Percentiles rank a stretch among this genome's conserved stretches.
Evolutionary conservation across 2,329 filamentous ascomycete species (phyloP).

Genomic region (Colletotrichum ledebouriae): DNA sequence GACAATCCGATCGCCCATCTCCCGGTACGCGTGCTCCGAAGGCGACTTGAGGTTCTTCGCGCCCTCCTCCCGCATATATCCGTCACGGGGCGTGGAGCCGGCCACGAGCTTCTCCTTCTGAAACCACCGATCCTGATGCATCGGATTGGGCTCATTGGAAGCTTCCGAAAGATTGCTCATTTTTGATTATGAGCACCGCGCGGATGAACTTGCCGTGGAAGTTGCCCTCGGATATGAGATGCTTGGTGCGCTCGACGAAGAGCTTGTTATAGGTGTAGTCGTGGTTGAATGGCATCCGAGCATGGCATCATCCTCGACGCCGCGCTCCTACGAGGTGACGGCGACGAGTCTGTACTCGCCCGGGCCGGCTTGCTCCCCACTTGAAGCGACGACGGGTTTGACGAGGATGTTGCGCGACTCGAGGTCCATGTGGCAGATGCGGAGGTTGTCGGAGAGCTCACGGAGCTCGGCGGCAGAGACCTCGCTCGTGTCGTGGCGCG

Average conservation of each 20-base stretch:
- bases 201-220: not conserved
- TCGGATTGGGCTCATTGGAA: not conserved
- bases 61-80: not conserved
- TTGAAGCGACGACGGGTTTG: not conserved
- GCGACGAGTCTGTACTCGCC: conserved; percentile 3
- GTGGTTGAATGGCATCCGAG: conserved; percentile 24
- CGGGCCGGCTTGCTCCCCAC: not conserved
- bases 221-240: not conserved
- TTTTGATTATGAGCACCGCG: not conserved
- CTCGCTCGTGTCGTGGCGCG: not conserved
- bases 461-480: not conserved
- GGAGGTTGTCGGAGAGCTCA: not conserved
- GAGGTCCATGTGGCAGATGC: conserved; percentile 24
- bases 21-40: conserved; percentile 4
- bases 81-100: not conserved
- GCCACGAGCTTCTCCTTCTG: not conserved
- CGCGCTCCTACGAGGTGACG: conserved; percentile 20
- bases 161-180: not conserved
- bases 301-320: conserved; percentile 12
- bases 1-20: conserved; percentile 14
- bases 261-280: conserved; percentile 14
- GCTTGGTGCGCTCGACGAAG: conserved; percentile 8
- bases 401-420: conserved; percentile 26
- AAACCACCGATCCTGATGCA: not conserved
- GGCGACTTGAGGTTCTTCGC: conserved; percentile 5